Evolutionary conservation across 768 basidiomycete species (phyloP).

Genomic region (Boletellus ananas): DNA sequence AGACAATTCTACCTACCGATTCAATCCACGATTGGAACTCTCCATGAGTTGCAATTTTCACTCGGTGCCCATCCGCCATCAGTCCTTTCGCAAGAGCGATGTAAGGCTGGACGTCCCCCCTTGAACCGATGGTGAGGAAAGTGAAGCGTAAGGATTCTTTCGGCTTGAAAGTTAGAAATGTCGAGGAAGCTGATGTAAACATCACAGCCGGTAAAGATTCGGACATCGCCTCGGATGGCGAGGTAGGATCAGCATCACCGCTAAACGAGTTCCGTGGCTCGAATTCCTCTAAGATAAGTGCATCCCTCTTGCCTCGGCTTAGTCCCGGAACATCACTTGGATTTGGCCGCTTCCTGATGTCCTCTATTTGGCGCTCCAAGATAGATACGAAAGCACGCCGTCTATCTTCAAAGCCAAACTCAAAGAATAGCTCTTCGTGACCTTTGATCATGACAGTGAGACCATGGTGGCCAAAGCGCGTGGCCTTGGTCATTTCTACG

Average conservation of each 20-base stretch:
- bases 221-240: constrained; percentile 52
- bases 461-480: constrained; percentile 86
- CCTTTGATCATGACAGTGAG: constrained; percentile 89
- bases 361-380: constrained; percentile 79
- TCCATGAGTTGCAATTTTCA: constrained; percentile 90
- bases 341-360: constrained; percentile 48
- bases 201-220: constrained; percentile 85
- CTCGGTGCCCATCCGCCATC: constrained; percentile 83
- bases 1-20: constrained; percentile 54
- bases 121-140: constrained; percentile 91
- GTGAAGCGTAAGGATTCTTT: constrained; percentile 82
- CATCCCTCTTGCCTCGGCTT: constrained; percentile 60
- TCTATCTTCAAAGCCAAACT: constrained; percentile 79
- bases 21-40: constrained; percentile 96
- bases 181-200: constrained; percentile 95
- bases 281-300: constrained; percentile 82
- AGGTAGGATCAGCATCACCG: constrained; percentile 39
- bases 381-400: constrained; percentile 73
- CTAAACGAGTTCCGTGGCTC: constrained; percentile 46
- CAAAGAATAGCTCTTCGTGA: constrained; percentile 97
- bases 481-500: constrained; percentile 79
- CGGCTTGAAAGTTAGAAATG: constrained; percentile 96
- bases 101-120: constrained; percentile 98
- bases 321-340: constrained; percentile 41
- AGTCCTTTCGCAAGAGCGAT: constrained; percentile 92